Conservation (phyloP, 2,329 filamentous ascomycete genomes). For the Nigrograna mackinnonii region DNA sequence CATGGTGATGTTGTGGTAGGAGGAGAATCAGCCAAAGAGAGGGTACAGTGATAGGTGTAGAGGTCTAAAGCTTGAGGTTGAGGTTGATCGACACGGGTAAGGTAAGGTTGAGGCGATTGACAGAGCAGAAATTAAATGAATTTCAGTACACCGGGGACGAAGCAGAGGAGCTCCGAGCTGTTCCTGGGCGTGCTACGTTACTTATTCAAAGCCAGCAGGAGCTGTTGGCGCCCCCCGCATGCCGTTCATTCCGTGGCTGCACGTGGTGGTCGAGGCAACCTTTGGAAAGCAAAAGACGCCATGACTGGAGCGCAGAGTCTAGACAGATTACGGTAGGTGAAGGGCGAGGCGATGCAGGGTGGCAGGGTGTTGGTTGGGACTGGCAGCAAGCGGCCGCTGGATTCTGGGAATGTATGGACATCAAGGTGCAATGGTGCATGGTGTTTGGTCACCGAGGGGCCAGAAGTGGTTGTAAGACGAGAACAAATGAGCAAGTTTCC, state of each 20-base stretch:
- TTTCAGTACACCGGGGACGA: neutral
- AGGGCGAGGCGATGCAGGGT: neutral
- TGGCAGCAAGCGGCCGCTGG: neutral
- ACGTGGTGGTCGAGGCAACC: conserved; percentile 21
- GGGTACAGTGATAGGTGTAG: conserved; percentile 1
- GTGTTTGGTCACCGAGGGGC: neutral
- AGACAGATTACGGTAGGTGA: conserved; percentile 5
- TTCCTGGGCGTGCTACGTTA: conserved; percentile 24
- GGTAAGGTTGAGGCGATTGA: no score
- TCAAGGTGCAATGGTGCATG: conserved; percentile 3
- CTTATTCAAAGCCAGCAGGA: conserved; percentile 30
- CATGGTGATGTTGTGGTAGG: conserved; percentile 23
- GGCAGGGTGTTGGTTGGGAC: neutral
- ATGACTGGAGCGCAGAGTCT: conserved; percentile 1
- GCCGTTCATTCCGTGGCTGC: conserved; percentile 29
- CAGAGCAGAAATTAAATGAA: no score
- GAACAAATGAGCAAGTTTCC: conserved; percentile 36
- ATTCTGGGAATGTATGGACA: neutral
- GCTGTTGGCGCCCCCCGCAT: conserved; percentile 13
- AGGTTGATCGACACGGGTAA: no score
- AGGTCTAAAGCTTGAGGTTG: no score
- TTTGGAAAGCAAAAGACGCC: neutral
- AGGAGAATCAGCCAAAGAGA: no score
- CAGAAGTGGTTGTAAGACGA: conserved; percentile 9
- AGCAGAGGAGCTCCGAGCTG: no score